These are phyloP conservation scores for Phytophthora litchii DNA, from an alignment of 352 stramenopile species.

Conservation along the genomic window DNA sequence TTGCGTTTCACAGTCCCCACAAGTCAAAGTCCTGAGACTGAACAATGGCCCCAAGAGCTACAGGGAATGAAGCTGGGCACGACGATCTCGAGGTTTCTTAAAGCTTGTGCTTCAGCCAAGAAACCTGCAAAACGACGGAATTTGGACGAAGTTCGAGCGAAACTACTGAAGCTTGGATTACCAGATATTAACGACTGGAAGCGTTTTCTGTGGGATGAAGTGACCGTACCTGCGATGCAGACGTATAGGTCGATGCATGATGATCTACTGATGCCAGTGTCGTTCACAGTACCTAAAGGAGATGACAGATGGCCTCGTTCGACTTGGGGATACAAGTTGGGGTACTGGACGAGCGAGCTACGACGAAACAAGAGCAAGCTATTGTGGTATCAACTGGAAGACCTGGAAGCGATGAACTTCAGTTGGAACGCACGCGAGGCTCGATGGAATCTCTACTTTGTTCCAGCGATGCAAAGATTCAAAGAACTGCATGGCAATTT, in stretches of 20 bases:
- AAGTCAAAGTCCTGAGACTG: neutral
- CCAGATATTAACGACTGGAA: conserved; percentile 40
- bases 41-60: conserved; percentile 32
- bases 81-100: conserved; percentile 46
- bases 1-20: conserved; percentile 42
- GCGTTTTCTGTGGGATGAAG: conserved; percentile 39
- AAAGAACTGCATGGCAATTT: conserved; percentile 32
- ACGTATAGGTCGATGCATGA: conserved; percentile 33
- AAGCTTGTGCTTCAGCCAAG: conserved; percentile 30
- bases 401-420: conserved; percentile 38
- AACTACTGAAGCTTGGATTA: conserved; percentile 30
- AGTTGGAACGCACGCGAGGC: conserved; percentile 42
- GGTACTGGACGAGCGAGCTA: conserved; percentile 48
- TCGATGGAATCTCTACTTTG: conserved; percentile 47
- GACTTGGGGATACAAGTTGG: conserved; percentile 51
- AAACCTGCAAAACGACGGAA: conserved; percentile 18
- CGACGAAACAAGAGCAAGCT: conserved; percentile 36
- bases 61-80: conserved; percentile 50
- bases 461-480: conserved; percentile 40
- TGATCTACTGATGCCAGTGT: conserved; percentile 41
- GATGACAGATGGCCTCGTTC: conserved; percentile 32
- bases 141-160: conserved; percentile 19
- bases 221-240: conserved; percentile 33
- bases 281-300: conserved; percentile 36
- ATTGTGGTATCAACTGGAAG: conserved; percentile 39